These are phyloP conservation scores for Alternaria novae-zelandiae DNA, from an alignment of 2,329 filamentous ascomycete genomes.

Conservation along the genomic window DNA sequence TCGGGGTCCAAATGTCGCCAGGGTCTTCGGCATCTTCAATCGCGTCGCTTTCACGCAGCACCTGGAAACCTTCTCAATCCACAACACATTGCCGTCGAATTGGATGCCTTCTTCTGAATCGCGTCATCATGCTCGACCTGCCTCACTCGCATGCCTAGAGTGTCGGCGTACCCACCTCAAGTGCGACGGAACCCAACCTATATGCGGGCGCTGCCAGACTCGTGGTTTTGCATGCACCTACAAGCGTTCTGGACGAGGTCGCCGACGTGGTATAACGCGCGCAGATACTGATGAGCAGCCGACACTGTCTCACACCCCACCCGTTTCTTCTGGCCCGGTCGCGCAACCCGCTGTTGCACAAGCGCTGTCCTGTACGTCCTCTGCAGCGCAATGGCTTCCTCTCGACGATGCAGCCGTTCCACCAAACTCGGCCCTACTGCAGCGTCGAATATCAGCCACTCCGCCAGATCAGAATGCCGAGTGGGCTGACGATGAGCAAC, in stretches of 20 bases:
- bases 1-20: background rate
- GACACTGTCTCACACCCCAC: background rate
- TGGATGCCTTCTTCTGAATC: conserved; percentile 4
- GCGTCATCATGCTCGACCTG: conserved; percentile 12
- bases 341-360: conserved; percentile 15
- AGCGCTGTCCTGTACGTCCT: conserved; percentile 11
- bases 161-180: conserved; percentile 57
- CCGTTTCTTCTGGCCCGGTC: background rate
- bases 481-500: conserved; percentile 20
- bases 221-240: conserved; percentile 52
- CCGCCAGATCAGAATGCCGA: background rate
- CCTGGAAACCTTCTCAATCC: conserved; percentile 1
- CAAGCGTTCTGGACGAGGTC: conserved; percentile 54
- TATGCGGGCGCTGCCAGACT: conserved; percentile 51
- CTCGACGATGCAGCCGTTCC: background rate
- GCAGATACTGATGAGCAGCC: background rate
- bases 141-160: conserved; percentile 53
- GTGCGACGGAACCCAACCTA: conserved; percentile 55
- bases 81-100: background rate
- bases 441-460: background rate
- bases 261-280: conserved; percentile 38
- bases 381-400: conserved; percentile 29
- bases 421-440: background rate
- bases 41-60: background rate
- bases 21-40: conserved; percentile 7